Conservation (phyloP, 768 basidiomycete species). For the Coprinopsis marcescibilis region DNA sequence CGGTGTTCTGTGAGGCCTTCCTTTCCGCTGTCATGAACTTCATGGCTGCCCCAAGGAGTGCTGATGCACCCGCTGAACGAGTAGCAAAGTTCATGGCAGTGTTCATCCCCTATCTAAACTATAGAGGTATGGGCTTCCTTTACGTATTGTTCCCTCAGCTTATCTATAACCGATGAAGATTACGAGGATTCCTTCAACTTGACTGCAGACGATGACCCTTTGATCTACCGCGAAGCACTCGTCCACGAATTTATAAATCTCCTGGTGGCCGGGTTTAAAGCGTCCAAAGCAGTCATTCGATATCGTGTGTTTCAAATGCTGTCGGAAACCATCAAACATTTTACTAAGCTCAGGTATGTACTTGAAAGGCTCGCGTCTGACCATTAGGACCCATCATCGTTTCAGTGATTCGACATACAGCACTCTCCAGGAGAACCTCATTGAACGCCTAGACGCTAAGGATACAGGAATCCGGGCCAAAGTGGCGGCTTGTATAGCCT, state of each 20-base stretch:
- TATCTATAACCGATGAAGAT: slow-evolving; percentile 35
- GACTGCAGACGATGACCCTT: slow-evolving; percentile 35
- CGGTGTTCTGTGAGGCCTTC: slow-evolving; percentile 65
- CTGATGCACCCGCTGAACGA: slow-evolving; percentile 53
- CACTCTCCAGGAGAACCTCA: slow-evolving; percentile 51
- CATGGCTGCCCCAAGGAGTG: background rate
- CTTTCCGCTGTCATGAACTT: no score
- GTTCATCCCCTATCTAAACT: slow-evolving; percentile 70
- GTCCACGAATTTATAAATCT: slow-evolving; percentile 75
- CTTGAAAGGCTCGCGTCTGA: background rate
- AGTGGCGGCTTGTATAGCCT: slow-evolving; percentile 74
- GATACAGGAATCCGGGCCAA: slow-evolving; percentile 73
- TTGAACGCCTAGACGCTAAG: slow-evolving; percentile 75
- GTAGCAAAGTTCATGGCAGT: slow-evolving; percentile 78
- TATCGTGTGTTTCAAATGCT: slow-evolving; percentile 76
- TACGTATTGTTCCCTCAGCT: background rate
- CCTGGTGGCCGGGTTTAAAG: slow-evolving; percentile 69
- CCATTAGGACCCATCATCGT: slow-evolving; percentile 1
- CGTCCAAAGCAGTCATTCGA: slow-evolving; percentile 85
- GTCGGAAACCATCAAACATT: slow-evolving; percentile 69
- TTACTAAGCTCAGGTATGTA: slow-evolving; percentile 84
- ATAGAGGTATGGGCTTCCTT: slow-evolving; percentile 54
- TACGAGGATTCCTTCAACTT: slow-evolving; percentile 24
- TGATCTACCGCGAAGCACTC: slow-evolving; percentile 51
- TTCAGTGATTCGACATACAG: slow-evolving; percentile 72